Evolutionary conservation across 2,329 filamentous ascomycete genomes (phyloP).

Genomic region (Cryphonectria radicalis): DNA sequence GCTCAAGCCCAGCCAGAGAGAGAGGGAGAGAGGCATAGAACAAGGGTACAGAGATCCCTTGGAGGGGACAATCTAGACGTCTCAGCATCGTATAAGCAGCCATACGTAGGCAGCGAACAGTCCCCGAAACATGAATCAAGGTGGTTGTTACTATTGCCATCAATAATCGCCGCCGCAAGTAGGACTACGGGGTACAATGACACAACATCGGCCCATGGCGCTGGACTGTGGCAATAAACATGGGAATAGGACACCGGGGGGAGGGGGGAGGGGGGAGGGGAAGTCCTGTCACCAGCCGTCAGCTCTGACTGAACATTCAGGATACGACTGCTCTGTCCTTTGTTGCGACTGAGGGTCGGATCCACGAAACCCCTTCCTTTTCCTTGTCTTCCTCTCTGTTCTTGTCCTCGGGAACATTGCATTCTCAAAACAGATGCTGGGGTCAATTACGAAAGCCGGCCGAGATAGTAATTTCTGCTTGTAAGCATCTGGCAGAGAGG

Average conservation of each 20-base stretch:
- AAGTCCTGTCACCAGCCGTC: background rate
- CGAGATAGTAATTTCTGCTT: background rate
- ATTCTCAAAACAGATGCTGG: too few relatives aligned
- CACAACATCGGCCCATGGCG: background rate
- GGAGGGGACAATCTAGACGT: background rate
- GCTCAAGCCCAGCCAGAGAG: background rate
- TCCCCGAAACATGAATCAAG: slow-evolving; percentile 8
- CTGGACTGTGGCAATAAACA: background rate
- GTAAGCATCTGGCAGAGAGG: too few relatives aligned
- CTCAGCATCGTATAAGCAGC: background rate
- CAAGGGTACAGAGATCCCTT: background rate
- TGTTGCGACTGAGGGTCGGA: background rate
- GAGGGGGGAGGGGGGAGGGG: background rate
- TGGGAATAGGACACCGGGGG: background rate
- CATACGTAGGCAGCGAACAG: background rate
- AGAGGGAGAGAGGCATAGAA: too few relatives aligned
- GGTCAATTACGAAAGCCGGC: background rate
- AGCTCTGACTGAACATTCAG: background rate
- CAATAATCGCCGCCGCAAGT: background rate
- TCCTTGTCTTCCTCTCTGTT: background rate
- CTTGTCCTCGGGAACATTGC: background rate
- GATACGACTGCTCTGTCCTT: background rate
- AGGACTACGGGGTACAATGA: background rate
- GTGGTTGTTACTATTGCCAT: background rate
- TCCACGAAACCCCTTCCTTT: background rate